phyloP scores from a whole-genome alignment of 2,329 filamentous ascomycete genomes.

The Colletotrichum incanum region DNA sequence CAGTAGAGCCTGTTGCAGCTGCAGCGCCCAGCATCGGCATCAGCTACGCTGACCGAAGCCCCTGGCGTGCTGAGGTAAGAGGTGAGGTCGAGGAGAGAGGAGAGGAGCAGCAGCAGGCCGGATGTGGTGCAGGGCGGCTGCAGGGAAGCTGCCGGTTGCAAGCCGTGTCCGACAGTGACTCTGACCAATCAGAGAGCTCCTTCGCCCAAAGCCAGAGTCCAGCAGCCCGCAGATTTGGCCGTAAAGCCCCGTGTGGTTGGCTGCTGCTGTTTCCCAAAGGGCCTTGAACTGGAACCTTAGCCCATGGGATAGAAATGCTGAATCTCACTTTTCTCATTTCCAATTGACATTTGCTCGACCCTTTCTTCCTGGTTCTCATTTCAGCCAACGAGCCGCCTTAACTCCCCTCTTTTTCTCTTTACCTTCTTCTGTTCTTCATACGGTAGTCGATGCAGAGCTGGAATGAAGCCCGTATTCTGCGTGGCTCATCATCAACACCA shows the following conservation, averaged over 20 bases:
- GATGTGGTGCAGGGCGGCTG: background rate
- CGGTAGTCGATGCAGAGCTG: background rate
- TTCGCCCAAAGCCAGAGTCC: too few species aligned
- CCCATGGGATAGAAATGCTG: background rate
- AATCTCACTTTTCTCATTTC: background rate
- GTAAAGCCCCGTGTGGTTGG: slow-evolving; percentile 24
- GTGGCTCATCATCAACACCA: background rate
- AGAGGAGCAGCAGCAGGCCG: slow-evolving; percentile 3
- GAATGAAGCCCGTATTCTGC: background rate
- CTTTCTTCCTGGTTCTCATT: background rate
- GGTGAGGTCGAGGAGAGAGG: background rate
- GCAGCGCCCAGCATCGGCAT: slow-evolving; percentile 36
- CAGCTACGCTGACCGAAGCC: background rate
- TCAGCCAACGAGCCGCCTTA: background rate
- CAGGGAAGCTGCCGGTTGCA: slow-evolving; percentile 32
- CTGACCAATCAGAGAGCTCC: slow-evolving; percentile 35
- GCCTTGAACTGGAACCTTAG: slow-evolving; percentile 6
- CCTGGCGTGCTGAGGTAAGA: background rate
- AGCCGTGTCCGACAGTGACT: background rate
- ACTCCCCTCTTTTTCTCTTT: background rate
- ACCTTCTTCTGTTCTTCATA: background rate
- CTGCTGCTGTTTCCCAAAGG: background rate
- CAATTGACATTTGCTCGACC: background rate
- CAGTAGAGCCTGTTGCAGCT: background rate
- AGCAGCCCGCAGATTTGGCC: slow-evolving; percentile 17